Evolutionary conservation across 2,329 filamentous ascomycete species (phyloP).

Genomic region (Dendryphion nanum): DNA sequence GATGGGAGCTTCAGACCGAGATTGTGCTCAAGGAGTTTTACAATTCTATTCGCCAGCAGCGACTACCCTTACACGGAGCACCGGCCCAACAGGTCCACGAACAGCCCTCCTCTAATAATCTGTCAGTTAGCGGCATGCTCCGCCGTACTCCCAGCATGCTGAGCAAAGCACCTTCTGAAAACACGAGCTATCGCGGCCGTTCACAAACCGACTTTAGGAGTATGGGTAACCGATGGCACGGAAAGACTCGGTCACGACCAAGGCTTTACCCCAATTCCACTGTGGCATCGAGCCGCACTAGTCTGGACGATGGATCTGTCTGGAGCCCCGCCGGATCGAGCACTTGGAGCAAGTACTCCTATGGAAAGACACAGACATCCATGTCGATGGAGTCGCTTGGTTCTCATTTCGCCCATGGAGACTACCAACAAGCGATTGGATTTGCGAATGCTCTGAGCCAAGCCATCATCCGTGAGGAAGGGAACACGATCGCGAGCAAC

Average conservation of each 20-base stretch:
- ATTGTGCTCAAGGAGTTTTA: conserved; percentile 91
- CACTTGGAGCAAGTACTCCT: conserved; percentile 91
- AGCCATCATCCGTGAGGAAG: conserved; percentile 90
- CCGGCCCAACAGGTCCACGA: conserved; percentile 48
- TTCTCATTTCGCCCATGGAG: conserved; percentile 69
- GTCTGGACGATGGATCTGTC: conserved; percentile 86
- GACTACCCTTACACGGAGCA: conserved; percentile 81
- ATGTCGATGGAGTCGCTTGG: conserved; percentile 91
- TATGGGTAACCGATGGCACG: conserved; percentile 71
- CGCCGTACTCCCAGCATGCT: conserved; percentile 86
- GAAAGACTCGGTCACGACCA: conserved; percentile 81
- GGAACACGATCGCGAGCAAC: conserved; percentile 53
- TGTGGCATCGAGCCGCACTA: conserved; percentile 87
- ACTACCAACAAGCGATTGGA: conserved; percentile 94
- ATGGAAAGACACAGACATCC: conserved; percentile 85
- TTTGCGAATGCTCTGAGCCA: conserved; percentile 96
- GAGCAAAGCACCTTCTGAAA: conserved; percentile 89
- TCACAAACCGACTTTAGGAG: conserved; percentile 61
- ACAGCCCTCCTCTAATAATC: conserved; percentile 54
- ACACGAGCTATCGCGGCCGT: conserved; percentile 69
- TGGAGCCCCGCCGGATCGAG: conserved; percentile 93
- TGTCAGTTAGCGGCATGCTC: conserved; percentile 71
- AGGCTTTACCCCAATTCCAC: conserved; percentile 74
- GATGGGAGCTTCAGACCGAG: conserved; percentile 89
- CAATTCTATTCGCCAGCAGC: conserved; percentile 79